Conservation (phyloP, 2,329 filamentous ascomycete species). For the Proliferodiscus dingleyae region DNA sequence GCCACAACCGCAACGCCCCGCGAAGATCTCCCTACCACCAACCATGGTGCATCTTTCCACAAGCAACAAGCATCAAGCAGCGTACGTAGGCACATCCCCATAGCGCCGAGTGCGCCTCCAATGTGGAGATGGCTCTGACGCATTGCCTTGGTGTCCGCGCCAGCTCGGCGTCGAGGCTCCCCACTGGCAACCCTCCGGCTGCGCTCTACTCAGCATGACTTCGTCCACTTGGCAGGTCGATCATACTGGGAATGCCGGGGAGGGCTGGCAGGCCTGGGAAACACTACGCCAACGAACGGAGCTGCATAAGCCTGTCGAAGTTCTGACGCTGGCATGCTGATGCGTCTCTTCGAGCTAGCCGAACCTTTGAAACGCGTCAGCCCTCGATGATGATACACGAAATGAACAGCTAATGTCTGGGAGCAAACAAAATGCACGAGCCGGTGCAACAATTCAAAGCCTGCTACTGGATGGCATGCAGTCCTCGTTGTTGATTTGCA, state of each 20-base stretch:
- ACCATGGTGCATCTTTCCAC: too few species aligned
- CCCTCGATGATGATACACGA: neutral
- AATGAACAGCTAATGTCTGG: neutral
- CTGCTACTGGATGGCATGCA: too few species aligned
- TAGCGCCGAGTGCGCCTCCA: neutral
- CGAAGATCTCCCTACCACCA: too few species aligned
- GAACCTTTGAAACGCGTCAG: slow-evolving; percentile 12
- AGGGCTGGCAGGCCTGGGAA: neutral
- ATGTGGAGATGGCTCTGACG: neutral
- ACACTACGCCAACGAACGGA: too few species aligned
- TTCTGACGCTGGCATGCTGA: too few species aligned
- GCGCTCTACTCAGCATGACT: neutral
- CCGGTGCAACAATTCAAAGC: too few species aligned
- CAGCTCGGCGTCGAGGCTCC: neutral
- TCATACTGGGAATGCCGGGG: neutral
- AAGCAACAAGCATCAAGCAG: too few species aligned
- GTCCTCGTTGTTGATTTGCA: too few species aligned
- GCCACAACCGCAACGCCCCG: neutral
- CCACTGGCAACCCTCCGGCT: neutral
- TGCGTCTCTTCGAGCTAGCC: slow-evolving; percentile 5
- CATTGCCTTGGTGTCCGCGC: neutral
- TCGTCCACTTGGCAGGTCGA: neutral
- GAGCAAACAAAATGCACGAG: neutral
- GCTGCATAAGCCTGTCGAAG: neutral
- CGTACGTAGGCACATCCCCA: too few species aligned